A percentile compares a stretch with the other conserved stretches of the same genome.
Evolutionary conservation across 1,284 basidiomycete genomes (phyloP).

Genomic region (Heliocybe sulcata): DNA sequence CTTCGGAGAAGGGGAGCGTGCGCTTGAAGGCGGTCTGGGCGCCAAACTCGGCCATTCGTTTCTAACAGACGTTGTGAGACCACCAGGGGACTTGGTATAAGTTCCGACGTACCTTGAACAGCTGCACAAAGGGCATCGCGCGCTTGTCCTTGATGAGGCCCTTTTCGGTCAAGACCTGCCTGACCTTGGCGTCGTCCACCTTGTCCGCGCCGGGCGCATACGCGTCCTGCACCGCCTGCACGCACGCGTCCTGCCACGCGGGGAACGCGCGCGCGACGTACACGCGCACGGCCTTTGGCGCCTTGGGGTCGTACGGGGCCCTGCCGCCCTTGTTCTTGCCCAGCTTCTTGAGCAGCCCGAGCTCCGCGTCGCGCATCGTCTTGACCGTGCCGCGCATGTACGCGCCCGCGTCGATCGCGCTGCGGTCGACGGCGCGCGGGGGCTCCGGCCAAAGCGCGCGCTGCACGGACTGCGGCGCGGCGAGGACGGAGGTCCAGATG

Average conservation of each 20-base stretch:
- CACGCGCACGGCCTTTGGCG: slow-evolving; percentile 80
- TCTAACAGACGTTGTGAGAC: slow-evolving; percentile 33
- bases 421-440: slow-evolving; percentile 45
- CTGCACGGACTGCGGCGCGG: slow-evolving; percentile 76
- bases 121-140: slow-evolving; percentile 91
- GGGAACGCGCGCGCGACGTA: slow-evolving; percentile 92
- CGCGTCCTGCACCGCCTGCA: slow-evolving; percentile 68
- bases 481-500: slow-evolving; percentile 77
- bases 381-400: slow-evolving; percentile 88
- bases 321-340: slow-evolving; percentile 53
- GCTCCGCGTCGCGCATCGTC: slow-evolving; percentile 88
- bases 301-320: slow-evolving; percentile 69
- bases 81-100: slow-evolving; percentile 1
- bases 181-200: slow-evolving; percentile 83
- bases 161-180: slow-evolving; percentile 60
- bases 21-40: slow-evolving; percentile 81
- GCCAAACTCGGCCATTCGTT: slow-evolving; percentile 79
- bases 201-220: slow-evolving; percentile 54
- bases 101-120: slow-evolving; percentile 67
- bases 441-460: slow-evolving; percentile 75
- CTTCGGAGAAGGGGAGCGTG: slow-evolving; percentile 84
- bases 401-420: slow-evolving; percentile 62
- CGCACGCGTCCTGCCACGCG: slow-evolving; percentile 86
- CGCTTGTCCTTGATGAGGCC: slow-evolving; percentile 95
- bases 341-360: slow-evolving; percentile 69